Conservation (phyloP, 306 rosid species). For the Benincasa hispida region DNA sequence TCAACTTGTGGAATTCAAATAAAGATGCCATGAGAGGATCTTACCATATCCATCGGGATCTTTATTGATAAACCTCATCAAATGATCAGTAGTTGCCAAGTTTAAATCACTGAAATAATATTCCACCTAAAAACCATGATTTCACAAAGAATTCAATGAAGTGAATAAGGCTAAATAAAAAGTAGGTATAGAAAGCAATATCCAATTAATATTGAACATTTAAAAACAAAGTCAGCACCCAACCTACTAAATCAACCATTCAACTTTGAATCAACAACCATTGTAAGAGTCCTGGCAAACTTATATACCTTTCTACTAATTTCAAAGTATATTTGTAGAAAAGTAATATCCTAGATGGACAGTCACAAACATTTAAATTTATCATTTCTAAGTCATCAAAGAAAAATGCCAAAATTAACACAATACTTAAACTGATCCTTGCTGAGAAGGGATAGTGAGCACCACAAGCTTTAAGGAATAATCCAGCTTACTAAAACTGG, state of each 20-base stretch:
- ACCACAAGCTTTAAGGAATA: background rate
- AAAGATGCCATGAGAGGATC: constrained; percentile 11
- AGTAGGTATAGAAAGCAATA: background rate
- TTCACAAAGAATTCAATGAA: background rate
- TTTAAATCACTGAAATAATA: constrained; percentile 94
- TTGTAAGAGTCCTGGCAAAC: background rate
- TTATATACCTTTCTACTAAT: background rate
- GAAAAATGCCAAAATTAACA: background rate
- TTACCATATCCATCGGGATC: constrained; percentile 93
- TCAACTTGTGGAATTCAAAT: background rate
- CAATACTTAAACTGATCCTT: background rate
- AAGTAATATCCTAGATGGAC: background rate
- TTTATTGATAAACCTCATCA: constrained; percentile 90
- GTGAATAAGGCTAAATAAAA: constrained; percentile 3
- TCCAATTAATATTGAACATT: background rate
- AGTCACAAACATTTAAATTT: background rate
- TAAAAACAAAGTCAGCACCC: background rate
- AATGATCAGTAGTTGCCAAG: constrained; percentile 94
- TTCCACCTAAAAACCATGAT: constrained; percentile 62
- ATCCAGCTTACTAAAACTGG: background rate
- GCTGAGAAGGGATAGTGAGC: background rate
- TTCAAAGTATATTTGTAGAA: background rate
- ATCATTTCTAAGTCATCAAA: background rate
- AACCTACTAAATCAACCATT: background rate
- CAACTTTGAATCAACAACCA: background rate